Conservation (phyloP, 1,139 yeast species). For the Sugiyamaella sp. region DNA sequence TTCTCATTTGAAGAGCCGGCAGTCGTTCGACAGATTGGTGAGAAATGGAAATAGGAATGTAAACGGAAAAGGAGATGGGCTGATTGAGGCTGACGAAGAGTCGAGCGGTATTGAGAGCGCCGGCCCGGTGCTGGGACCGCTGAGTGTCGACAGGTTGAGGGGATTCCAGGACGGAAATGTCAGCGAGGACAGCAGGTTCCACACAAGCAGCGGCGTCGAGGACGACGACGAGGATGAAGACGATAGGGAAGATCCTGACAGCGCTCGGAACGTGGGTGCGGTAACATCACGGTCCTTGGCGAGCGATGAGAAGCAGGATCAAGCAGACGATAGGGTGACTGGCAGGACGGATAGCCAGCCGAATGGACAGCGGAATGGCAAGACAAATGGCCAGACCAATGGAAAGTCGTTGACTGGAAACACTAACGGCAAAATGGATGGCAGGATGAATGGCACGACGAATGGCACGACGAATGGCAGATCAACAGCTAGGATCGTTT, state of each 20-base stretch:
- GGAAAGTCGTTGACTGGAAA: neutral
- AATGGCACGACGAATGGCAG: neutral
- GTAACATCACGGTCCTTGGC: no score
- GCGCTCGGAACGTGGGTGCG: no score
- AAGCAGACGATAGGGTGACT: no score
- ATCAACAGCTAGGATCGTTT: slow-evolving; percentile 22
- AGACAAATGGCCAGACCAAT: neutral
- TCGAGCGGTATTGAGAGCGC: slow-evolving; percentile 6
- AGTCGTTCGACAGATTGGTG: slow-evolving; percentile 1
- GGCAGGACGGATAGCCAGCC: no score
- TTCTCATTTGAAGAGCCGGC: slow-evolving; percentile 5
- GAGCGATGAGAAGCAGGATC: no score
- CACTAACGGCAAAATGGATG: neutral
- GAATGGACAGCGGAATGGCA: neutral
- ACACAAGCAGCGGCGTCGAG: slow-evolving; percentile 6
- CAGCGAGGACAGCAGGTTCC: slow-evolving; percentile 29
- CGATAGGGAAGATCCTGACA: slow-evolving; percentile 2
- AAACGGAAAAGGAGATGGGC: no score
- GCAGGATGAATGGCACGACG: neutral
- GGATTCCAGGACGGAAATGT: slow-evolving; percentile 25
- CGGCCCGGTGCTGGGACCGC: slow-evolving; percentile 25
- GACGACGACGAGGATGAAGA: slow-evolving; percentile 10
- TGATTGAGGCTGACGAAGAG: neutral
- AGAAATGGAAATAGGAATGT: no score
- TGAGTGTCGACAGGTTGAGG: slow-evolving; percentile 26